Evolutionary conservation across 768 basidiomycete species (phyloP).

Genomic region (Dioszegia hungarica): DNA sequence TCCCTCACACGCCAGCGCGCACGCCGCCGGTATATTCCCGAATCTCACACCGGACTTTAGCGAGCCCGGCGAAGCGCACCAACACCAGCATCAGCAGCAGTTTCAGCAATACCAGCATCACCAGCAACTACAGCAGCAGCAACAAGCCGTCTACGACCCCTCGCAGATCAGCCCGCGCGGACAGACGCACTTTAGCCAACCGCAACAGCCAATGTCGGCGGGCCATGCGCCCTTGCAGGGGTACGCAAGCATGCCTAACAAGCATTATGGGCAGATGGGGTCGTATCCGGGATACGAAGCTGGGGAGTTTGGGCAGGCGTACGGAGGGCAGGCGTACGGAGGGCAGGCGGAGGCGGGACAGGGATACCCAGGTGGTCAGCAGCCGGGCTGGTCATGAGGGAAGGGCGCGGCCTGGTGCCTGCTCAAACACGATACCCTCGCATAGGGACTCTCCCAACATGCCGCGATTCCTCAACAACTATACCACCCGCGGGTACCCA

Average conservation of each 20-base stretch:
- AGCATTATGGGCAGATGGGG: constrained; percentile 17
- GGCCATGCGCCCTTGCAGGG: constrained; percentile 2
- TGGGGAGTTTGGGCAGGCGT: not conserved
- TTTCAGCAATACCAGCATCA: constrained; percentile 1
- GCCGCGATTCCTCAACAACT: too few relatives aligned
- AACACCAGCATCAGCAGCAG: constrained; percentile 4
- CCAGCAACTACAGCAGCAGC: not conserved
- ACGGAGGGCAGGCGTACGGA: not conserved
- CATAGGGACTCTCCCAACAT: too few relatives aligned
- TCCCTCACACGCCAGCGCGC: constrained; percentile 4
- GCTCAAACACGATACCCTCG: too few relatives aligned
- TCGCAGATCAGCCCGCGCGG: too few relatives aligned
- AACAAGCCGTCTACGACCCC: too few relatives aligned
- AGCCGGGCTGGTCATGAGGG: too few relatives aligned
- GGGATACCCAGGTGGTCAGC: not conserved
- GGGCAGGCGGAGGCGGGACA: not conserved
- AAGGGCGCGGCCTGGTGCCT: too few relatives aligned
- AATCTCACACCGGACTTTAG: constrained; percentile 12
- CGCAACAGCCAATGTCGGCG: not conserved
- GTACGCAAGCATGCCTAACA: constrained; percentile 38
- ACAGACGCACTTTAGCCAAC: too few relatives aligned
- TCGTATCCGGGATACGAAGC: not conserved
- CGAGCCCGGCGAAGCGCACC: constrained; percentile 20
- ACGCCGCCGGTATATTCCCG: constrained; percentile 20
- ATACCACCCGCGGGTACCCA: too few relatives aligned